These are phyloP conservation scores for Silene vulgaris DNA, from an alignment of 179 eudicot genomes.

Conservation along the genomic window DNA sequence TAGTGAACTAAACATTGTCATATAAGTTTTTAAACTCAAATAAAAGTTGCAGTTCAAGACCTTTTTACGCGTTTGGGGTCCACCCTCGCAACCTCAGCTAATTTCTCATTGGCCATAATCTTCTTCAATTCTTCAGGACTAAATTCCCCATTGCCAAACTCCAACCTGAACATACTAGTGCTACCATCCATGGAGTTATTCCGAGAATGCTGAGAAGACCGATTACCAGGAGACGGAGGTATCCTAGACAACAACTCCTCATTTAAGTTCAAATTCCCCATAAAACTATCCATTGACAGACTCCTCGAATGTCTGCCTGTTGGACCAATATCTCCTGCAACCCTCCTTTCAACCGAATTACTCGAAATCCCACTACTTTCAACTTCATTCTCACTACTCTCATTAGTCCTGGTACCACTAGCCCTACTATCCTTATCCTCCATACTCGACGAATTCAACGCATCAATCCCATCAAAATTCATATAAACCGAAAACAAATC, in stretches of 20 bases:
- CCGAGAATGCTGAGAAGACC: slow-evolving; percentile 33
- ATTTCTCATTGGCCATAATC: slow-evolving; percentile 41
- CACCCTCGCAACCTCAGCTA: slow-evolving; percentile 38
- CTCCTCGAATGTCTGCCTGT: slow-evolving; percentile 40
- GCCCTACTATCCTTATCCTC: slow-evolving; percentile 45
- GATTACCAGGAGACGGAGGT: slow-evolving; percentile 28
- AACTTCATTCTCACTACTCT: slow-evolving; percentile 53
- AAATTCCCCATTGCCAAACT: slow-evolving; percentile 40
- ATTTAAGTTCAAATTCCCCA: slow-evolving; percentile 38
- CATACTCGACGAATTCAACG: slow-evolving; percentile 37
- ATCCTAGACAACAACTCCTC: slow-evolving; percentile 32
- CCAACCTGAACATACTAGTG: slow-evolving; percentile 30
- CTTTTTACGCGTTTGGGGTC: slow-evolving; percentile 50
- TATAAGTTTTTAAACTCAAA: too few relatives aligned
- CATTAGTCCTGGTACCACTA: slow-evolving; percentile 42
- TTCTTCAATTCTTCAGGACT: slow-evolving; percentile 37
- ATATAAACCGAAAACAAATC: slow-evolving; percentile 34
- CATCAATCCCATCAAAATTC: slow-evolving; percentile 41
- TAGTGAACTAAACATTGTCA: background rate
- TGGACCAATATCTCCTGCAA: slow-evolving; percentile 34
- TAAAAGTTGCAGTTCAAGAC: slow-evolving; percentile 15
- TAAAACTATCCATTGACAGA: slow-evolving; percentile 50
- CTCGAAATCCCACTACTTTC: slow-evolving; percentile 37
- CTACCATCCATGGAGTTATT: slow-evolving; percentile 35
- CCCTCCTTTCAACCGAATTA: slow-evolving; percentile 22